Evolutionary conservation across 345 rosid genomes (phyloP).

Genomic region (Dovyalis caffra): DNA sequence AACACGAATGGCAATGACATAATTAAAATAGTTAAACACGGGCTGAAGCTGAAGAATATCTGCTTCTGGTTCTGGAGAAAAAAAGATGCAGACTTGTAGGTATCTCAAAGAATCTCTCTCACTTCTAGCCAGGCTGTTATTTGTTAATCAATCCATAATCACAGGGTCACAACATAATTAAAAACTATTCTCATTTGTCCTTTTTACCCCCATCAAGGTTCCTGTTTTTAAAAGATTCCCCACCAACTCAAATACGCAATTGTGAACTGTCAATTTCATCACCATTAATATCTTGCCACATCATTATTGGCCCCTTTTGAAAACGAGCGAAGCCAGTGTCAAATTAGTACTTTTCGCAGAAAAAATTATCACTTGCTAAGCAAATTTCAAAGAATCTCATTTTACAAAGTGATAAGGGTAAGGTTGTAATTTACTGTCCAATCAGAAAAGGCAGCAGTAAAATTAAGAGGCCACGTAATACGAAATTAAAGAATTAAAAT

Average conservation of each 20-base stretch:
- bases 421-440: background rate
- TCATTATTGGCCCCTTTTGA: background rate
- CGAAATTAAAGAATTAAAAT: too few relatives aligned
- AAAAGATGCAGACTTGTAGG: too few relatives aligned
- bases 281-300: background rate
- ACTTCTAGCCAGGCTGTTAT: background rate
- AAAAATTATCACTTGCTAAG: accelerated
- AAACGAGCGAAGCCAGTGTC: background rate
- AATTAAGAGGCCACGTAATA: background rate
- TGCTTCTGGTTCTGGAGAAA: too few relatives aligned
- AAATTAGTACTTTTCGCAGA: background rate
- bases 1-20: background rate
- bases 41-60: background rate
- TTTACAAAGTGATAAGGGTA: background rate
- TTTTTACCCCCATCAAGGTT: background rate
- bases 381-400: background rate
- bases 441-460: background rate
- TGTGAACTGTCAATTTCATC: background rate
- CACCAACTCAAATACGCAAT: background rate
- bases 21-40: background rate
- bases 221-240: too few relatives aligned
- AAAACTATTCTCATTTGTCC: background rate
- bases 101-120: background rate
- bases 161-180: background rate
- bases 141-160: background rate